These are phyloP conservation scores for Taiwanofungus camphoratus DNA, from an alignment of 1,284 basidiomycete genomes.

Conservation along the genomic window DNA sequence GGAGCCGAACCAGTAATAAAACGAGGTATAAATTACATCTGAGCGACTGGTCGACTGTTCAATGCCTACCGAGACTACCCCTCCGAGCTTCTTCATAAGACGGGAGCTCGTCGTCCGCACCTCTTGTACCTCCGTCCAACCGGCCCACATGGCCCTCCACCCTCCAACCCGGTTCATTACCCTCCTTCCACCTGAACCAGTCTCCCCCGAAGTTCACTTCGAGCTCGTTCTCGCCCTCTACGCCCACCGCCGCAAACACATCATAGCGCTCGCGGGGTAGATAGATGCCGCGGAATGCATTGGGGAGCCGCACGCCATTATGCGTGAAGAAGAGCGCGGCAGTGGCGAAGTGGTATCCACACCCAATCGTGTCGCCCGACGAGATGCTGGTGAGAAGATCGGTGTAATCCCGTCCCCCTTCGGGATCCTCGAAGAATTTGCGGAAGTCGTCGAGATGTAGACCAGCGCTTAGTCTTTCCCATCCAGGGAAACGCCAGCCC, in stretches of 20 bases:
- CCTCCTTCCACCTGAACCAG: conserved; percentile 54
- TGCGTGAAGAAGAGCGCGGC: conserved; percentile 60
- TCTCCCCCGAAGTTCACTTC: conserved; percentile 62
- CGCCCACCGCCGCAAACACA: conserved; percentile 60
- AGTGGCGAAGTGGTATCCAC: conserved; percentile 52
- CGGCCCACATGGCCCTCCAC: conserved; percentile 44
- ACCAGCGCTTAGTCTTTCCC: conserved; percentile 61
- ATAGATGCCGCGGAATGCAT: conserved; percentile 56
- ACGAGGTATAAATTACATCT: no score
- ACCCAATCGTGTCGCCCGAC: conserved; percentile 51
- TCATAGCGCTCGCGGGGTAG: conserved; percentile 45
- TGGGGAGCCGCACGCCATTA: conserved; percentile 52
- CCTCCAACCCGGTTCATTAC: conserved; percentile 53
- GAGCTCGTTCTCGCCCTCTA: conserved; percentile 47
- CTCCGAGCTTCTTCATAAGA: conserved; percentile 20
- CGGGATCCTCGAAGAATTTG: conserved; percentile 65
- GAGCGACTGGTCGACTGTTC: no score
- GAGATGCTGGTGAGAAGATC: conserved; percentile 28
- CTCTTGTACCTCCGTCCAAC: conserved; percentile 14
- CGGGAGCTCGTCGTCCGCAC: conserved; percentile 27
- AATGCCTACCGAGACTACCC: no score
- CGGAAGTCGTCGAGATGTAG: conserved; percentile 66
- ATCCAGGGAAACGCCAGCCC: conserved; percentile 60
- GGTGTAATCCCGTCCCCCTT: conserved; percentile 56
- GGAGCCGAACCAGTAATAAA: no score